Evolutionary conservation across 345 rosid genomes (phyloP), one percentile per base, ranked within the genome.

Genomic region (Streptanthus diversifolius): DNA sequence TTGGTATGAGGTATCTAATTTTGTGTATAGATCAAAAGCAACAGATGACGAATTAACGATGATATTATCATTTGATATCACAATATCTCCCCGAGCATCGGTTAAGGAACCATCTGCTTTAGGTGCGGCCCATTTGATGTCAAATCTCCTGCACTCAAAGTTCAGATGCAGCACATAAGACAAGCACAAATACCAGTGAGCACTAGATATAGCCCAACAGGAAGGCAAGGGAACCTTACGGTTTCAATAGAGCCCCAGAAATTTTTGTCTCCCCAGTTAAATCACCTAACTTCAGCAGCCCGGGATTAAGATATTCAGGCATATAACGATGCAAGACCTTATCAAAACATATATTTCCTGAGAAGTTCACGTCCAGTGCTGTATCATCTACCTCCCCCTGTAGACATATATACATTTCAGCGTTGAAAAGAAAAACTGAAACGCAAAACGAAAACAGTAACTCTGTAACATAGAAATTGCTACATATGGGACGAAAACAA

Each of bases 301-400:
- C 79, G 24, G 82, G 75, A 72, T 82, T 88, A 56, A 85, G 86
- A 82, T 91, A 73, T 67, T 79, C 89, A 3, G 96, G 96, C 39
- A 89, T 60, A 70, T 89, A 93, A 40, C 97, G 87, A 71, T 82
- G 75, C 86, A 88, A 74, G 53, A 91, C 87, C 81, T 85, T 89
- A 72, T 93, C 96, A 77, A 86, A 83, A 47, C 84, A 84, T 56
- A 91, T 51, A 74, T 83, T 93, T 73, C 96, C 97, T 36, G 97
- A 93, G 73, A 93, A 89, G 86, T 93, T 93, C 66, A 93, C 83
- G 76, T 93, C 97, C 61, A 93, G 76, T 74, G 98, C 95, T 2
- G 90, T 27, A 75, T 91, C 96, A 85, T 93, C 98, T 78, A 85
- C 86, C 84, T 93, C 97, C 68, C 95, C 97, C 98, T 93, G 89